A percentile compares a stretch with the other conserved stretches of the same genome.
These are phyloP conservation scores for Aureobasidium leucospermi DNA, from an alignment of 2,329 filamentous ascomycete genomes.

Conservation along the genomic window DNA sequence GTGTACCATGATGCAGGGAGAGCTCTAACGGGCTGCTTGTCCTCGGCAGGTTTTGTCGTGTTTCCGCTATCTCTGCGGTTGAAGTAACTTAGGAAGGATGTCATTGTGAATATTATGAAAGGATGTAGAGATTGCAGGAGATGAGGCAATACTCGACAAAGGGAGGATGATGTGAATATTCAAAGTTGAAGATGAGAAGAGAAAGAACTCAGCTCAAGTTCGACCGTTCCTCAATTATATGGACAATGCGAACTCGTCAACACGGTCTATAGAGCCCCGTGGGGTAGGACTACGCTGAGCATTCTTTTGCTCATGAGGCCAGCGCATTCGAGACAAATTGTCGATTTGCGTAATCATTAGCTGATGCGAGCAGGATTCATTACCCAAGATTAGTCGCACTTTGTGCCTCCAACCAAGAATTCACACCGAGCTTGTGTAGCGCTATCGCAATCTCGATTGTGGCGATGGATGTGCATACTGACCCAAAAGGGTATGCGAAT, in stretches of 20 bases:
- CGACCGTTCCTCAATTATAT: constrained; percentile 1
- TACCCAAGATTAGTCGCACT: constrained; percentile 7
- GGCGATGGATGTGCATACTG: constrained; percentile 5
- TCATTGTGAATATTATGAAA: constrained; percentile 4
- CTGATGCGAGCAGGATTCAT: constrained; percentile 2
- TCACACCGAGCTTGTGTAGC: neutral
- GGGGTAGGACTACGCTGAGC: constrained; percentile 1
- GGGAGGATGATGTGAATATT: neutral
- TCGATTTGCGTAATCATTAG: constrained; percentile 12
- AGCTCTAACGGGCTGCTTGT: constrained; percentile 19
- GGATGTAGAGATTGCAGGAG: neutral
- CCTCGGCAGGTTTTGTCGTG: constrained; percentile 3
- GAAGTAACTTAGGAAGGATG: constrained; percentile 13
- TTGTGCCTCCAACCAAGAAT: neutral
- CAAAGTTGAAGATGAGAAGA: neutral
- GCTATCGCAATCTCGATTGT: constrained; percentile 9
- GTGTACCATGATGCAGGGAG: constrained; percentile 41
- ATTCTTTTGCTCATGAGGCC: neutral
- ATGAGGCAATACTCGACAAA: neutral
- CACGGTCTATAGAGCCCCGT: constrained; percentile 8
- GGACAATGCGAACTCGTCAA: neutral
- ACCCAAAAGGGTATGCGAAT: constrained; percentile 1
- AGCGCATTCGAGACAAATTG: constrained; percentile 1
- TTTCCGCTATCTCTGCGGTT: constrained; percentile 13
- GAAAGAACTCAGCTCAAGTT: neutral